phyloP scores from a whole-genome alignment of 345 rosid genomes.

The Brassica juncea region DNA sequence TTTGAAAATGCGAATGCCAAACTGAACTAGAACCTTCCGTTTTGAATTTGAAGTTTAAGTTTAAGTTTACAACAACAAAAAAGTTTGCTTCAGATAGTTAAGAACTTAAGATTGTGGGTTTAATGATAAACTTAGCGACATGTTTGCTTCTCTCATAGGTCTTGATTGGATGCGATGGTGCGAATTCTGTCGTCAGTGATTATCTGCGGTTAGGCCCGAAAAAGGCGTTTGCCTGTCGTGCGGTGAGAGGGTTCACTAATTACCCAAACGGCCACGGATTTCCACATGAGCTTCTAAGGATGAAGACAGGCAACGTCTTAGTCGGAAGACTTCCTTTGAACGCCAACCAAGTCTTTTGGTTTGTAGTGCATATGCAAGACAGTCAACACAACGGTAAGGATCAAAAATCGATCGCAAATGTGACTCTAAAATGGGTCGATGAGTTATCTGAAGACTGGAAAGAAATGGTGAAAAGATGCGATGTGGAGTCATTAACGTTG shows the following conservation, averaged over 20 bases:
- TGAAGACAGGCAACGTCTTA: constrained; percentile 15
- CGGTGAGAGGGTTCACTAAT: constrained; percentile 49
- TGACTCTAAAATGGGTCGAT: constrained; percentile 37
- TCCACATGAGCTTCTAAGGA: constrained; percentile 33
- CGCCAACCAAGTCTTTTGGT: constrained; percentile 47
- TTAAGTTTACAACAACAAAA: not conserved
- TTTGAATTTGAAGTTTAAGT: not conserved
- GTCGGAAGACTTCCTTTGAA: constrained; percentile 46
- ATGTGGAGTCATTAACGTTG: constrained; percentile 39
- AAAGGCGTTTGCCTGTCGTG: constrained; percentile 39
- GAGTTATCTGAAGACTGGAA: constrained; percentile 43
- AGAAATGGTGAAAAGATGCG: constrained; percentile 46
- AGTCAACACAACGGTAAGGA: constrained; percentile 23
- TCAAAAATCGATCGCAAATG: constrained; percentile 38
- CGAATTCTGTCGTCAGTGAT: constrained; percentile 47
- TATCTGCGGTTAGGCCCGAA: constrained; percentile 41
- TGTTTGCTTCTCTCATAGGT: constrained; percentile 26
- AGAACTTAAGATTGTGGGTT: not conserved
- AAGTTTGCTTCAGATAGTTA: not conserved
- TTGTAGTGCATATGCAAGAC: constrained; percentile 32
- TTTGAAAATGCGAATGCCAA: not conserved
- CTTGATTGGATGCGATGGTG: constrained; percentile 66
- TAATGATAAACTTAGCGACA: not conserved
- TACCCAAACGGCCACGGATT: constrained; percentile 53
- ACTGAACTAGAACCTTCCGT: not conserved